phyloP scores from a whole-genome alignment of 2,329 filamentous ascomycete species.

The Alternaria panax region DNA sequence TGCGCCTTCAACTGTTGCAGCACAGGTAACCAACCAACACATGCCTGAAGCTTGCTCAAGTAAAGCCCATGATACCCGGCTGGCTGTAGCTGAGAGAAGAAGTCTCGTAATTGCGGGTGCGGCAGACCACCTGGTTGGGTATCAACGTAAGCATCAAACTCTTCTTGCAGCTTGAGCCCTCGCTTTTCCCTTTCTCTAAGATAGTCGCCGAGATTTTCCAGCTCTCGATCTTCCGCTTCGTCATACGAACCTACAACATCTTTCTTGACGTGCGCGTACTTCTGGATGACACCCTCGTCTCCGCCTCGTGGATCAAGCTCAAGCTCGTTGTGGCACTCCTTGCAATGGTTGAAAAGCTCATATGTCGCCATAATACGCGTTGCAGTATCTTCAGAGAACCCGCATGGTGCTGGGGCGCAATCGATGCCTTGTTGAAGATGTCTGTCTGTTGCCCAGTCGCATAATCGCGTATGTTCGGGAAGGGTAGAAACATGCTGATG shows the following conservation, averaged over 20 bases:
- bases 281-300: not conserved
- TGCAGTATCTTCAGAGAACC: not conserved
- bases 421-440: not conserved
- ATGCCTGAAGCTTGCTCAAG: not conserved
- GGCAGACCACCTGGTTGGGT: not conserved
- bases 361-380: not conserved
- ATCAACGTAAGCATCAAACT: not conserved
- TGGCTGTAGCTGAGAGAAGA: not conserved
- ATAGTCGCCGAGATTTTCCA: not conserved
- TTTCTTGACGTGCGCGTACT: not conserved
- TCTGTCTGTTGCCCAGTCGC: not conserved
- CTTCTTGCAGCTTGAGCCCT: not conserved
- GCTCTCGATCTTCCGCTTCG: not conserved
- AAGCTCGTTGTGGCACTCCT: not conserved
- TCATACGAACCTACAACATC: not conserved
- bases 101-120: not conserved
- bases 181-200: not conserved
- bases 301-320: not conserved
- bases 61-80: not conserved
- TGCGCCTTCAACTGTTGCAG: not conserved
- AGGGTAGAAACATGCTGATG: not conserved
- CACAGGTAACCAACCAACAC: not conserved
- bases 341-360: not conserved
- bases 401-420: not conserved
- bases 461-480: not conserved